Base-by-base conservation (phyloP, 306 rosid genomes). In the Acmispon strigosus region DNA sequence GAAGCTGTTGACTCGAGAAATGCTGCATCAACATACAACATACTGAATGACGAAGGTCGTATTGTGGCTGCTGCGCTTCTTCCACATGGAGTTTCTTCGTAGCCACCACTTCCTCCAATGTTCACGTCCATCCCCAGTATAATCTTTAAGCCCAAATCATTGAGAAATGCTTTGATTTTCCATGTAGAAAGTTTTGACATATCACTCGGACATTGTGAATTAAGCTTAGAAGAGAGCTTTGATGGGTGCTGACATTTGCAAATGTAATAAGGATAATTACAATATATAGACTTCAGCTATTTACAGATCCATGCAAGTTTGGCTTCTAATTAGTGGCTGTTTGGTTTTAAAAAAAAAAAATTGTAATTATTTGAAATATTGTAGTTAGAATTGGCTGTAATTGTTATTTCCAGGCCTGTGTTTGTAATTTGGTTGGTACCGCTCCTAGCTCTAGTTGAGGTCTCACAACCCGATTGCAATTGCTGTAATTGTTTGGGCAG, bases 31-130 rank as follows among this genome's bases (percentile, higher is more conserved):
- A 94, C 98, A 5, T 94, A 87, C 89, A 94, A 94, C 79, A 90
- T 94, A 73, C 65, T 94, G 85, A 94, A 90, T 42, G 98, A 94
- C 80, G 98, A 94, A 82, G 95, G 98, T 68, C 85, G 98, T 59
- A 75, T 90, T 22, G 98, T 90, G 51, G 97, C 97, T 75, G 98
- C 96, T 55, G 98, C 97, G 0, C 82, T 90, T 80, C 76, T 89
- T 57, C 98, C 98, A 3, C 77, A 69, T 9, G 91, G 96, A 76
- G 90, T 81, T 69, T 76, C 90, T 82, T 85, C 94, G 39, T n/a
- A 29, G 67, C 73, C 37, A 20, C 19, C 47, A 10, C 22, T 71
- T 36, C 6, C 27, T 63, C 42, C 77, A 45, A 73, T 65, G 69
- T 61, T 72, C 12, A 3, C 24, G 0, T 55, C 63, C 22, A 1